Percentiles rank a stretch among this genome's conserved stretches.
These are phyloP conservation scores for Peronospora farinosa DNA, from an alignment of 352 stramenopile species.

Conservation along the genomic window DNA sequence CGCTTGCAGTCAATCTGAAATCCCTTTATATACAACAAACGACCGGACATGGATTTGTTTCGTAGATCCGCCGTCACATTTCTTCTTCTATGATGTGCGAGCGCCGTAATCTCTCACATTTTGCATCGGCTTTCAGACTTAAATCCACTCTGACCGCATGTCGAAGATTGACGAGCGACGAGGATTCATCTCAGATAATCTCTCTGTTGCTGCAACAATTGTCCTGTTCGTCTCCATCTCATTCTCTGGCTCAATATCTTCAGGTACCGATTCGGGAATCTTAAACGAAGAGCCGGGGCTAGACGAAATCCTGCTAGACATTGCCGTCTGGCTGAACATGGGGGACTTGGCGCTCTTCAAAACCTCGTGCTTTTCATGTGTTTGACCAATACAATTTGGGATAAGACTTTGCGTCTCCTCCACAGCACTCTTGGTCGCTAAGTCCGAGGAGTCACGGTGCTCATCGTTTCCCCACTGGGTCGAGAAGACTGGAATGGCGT, in stretches of 20 bases:
- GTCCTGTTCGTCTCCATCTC: conserved; percentile 19
- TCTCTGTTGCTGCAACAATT: conserved; percentile 6
- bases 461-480: conserved; percentile 23
- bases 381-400: conserved; percentile 23
- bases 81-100: conserved; percentile 13
- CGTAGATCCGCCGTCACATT: conserved; percentile 18
- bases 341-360: conserved; percentile 14
- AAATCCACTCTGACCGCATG: conserved; percentile 41
- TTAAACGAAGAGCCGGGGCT: conserved; percentile 24
- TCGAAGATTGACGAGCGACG: conserved; percentile 40
- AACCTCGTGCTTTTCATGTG: conserved; percentile 22
- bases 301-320: conserved; percentile 17
- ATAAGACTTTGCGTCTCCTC: conserved; percentile 31
- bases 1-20: conserved; percentile 13
- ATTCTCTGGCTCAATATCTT: conserved; percentile 22
- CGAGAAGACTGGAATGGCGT: conserved; percentile 28
- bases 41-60: conserved; percentile 12
- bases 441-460: conserved; percentile 18
- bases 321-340: conserved; percentile 4
- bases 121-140: conserved; percentile 1
- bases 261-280: conserved; percentile 19
- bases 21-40: conserved; percentile 28
- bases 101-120: conserved; percentile 16
- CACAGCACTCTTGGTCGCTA: conserved; percentile 12
- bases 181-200: conserved; percentile 22